Conservation (phyloP, 2,329 filamentous ascomycete species). For the Akanthomyces muscarius region DNA sequence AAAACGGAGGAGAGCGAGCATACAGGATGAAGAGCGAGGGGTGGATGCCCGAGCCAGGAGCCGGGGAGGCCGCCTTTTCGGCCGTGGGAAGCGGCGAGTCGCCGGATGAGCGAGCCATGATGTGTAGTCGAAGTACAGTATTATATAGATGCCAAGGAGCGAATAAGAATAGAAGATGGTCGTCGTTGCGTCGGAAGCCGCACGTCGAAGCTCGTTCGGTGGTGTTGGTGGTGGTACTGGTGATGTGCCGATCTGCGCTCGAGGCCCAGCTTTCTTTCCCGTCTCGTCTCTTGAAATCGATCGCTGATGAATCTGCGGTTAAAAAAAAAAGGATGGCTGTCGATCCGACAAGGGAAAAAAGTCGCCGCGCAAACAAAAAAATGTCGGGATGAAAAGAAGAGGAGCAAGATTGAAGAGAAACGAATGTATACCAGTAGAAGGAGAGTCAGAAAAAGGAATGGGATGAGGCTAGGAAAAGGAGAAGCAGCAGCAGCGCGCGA, state of each 20-base stretch:
- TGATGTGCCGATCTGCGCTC: neutral
- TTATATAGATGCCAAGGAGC: neutral
- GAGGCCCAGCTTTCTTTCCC: neutral
- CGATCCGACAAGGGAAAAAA: neutral
- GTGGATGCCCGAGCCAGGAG: constrained; percentile 27
- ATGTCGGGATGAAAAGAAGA: neutral
- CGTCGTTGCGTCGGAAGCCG: neutral
- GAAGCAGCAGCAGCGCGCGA: neutral
- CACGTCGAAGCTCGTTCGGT: neutral
- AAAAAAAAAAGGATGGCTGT: neutral
- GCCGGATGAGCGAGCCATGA: constrained; percentile 11
- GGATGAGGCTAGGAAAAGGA: neutral
- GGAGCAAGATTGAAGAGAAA: neutral
- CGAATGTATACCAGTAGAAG: neutral
- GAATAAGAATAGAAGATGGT: neutral
- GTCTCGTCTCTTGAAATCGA: neutral
- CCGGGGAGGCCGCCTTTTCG: constrained; percentile 25
- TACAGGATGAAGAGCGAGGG: constrained; percentile 33
- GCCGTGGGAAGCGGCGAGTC: constrained; percentile 17
- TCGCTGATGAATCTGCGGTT: neutral
- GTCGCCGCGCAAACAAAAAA: too few relatives aligned
- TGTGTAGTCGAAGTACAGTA: neutral
- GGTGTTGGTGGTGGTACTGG: neutral
- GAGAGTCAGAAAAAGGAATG: neutral
- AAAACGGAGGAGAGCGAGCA: constrained; percentile 1